Base-by-base conservation (phyloP, 768 basidiomycete genomes). In the Suillus paluster region DNA sequence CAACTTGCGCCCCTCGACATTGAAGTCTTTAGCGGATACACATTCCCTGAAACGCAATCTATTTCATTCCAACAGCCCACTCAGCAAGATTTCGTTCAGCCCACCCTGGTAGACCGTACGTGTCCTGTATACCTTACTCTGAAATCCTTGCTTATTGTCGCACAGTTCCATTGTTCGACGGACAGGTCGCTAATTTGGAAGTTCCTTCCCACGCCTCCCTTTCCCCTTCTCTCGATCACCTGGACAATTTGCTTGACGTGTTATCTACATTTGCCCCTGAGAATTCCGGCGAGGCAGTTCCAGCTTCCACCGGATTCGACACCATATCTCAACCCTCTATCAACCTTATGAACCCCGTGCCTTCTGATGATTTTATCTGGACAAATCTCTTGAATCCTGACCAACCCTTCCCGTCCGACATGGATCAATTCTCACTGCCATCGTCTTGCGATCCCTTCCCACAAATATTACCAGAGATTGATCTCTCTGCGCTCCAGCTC, bases 1-100 rank as follows among this genome's bases (percentile, higher is more conserved):
- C 50, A 61, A 1, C 69, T 66, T 0, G n/a, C 66, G 4, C 72
- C 60, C 0, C 63, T 77, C 54, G 73, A 80, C 41, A 70, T 82
- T 1, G 69, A 77, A 8, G 25, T 80, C 55, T 77, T 77, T 36
- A 65, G 67, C 8, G 59, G 72, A 0, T 71, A 77, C 1, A 64
- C 73, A 9, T 64, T 63, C 9, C 66, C 62, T 39, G 45, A 64
- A 50, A 11, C 14, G 7, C 25, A 33, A 44, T 60, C 48, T 30
- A 12, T 10, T 25, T n/a, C 36, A 0, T 34, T 38, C 1, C 11
- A 33, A 30, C 19, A 30, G 19, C 10, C 49, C 3, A 12, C 10
- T 0, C 19, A 25, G 17, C 41, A 50, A n/a, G 12, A n/a, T 0
- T n/a, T 1, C 5, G 3, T 2, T 0, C 49, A 3, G 12, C 23